These are phyloP conservation scores for Marsdenia floribunda DNA, from an alignment of 257 asterid genomes.

Conservation along the genomic window DNA sequence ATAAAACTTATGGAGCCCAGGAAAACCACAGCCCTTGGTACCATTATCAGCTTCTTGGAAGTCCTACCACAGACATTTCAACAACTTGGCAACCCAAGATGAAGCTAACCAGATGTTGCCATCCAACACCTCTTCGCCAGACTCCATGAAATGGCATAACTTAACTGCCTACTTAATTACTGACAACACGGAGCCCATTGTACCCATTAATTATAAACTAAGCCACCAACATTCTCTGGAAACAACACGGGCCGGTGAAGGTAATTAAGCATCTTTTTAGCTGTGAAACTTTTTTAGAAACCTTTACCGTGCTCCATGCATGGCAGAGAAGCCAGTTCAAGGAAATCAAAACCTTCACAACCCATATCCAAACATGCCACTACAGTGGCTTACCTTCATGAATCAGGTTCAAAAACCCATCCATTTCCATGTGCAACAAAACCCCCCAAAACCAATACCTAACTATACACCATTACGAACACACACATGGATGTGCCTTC, in stretches of 20 bases:
- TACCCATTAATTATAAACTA: not conserved
- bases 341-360: constrained; percentile 9
- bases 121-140: not conserved
- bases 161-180: constrained; percentile 6
- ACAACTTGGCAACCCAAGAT: constrained; percentile 2
- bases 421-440: constrained; percentile 15
- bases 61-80: constrained; percentile 2
- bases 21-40: constrained; percentile 5
- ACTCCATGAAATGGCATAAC: not conserved
- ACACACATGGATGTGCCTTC: constrained; percentile 41
- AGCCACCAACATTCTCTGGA: constrained; percentile 1
- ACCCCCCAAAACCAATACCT: constrained; percentile 26
- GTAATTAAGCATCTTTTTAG: constrained; percentile 7
- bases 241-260: not conserved
- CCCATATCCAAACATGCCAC: not conserved
- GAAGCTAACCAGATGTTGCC: constrained; percentile 5
- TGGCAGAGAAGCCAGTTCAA: constrained; percentile 4
- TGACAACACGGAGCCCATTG: constrained; percentile 8
- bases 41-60: not conserved
- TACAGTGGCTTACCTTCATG: not conserved
- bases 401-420: constrained; percentile 8
- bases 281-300: not conserved
- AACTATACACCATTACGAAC: constrained; percentile 41
- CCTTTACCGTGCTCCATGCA: constrained; percentile 5
- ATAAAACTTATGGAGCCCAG: not conserved